These are phyloP conservation scores for Malus fusca DNA, from an alignment of 306 rosid species.

Conservation along the genomic window DNA sequence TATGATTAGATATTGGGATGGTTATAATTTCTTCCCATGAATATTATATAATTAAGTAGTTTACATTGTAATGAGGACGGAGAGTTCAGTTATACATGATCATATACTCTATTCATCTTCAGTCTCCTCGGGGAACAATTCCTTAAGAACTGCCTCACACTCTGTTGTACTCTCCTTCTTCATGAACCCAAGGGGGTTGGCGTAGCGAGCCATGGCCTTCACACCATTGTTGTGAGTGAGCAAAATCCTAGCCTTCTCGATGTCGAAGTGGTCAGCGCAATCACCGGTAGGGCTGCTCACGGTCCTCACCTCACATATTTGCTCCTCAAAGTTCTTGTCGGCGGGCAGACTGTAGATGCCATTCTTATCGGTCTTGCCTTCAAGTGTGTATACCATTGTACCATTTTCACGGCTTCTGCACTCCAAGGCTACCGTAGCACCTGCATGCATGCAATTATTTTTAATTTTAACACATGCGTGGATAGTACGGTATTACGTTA, in stretches of 20 bases:
- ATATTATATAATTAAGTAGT: background rate
- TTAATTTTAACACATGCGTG: background rate
- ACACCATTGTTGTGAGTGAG: constrained; percentile 40
- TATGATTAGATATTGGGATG: background rate
- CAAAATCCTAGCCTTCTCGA: constrained; percentile 15
- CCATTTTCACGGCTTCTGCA: constrained; percentile 7
- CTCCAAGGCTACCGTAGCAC: constrained; percentile 15
- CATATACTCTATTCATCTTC: background rate
- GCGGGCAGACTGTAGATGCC: constrained; percentile 18
- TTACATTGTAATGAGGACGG: background rate
- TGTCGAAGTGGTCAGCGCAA: constrained; percentile 14
- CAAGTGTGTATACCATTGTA: background rate
- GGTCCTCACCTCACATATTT: constrained; percentile 22
- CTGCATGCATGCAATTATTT: constrained; percentile 10
- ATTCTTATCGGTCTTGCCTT: constrained; percentile 3
- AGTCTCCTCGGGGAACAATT: constrained; percentile 24
- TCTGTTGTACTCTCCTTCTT: background rate
- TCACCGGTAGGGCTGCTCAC: background rate
- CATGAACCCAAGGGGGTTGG: constrained; percentile 57
- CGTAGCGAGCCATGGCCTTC: constrained; percentile 17
- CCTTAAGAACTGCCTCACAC: constrained; percentile 17
- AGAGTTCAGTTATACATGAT: background rate
- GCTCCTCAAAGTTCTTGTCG: constrained; percentile 34
- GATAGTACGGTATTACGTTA: background rate
- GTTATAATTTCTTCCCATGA: background rate